A percentile compares a stretch with the other conserved stretches of the same genome.
Evolutionary conservation across 306 rosid genomes (phyloP).

Genomic region (Malus orientalis): DNA sequence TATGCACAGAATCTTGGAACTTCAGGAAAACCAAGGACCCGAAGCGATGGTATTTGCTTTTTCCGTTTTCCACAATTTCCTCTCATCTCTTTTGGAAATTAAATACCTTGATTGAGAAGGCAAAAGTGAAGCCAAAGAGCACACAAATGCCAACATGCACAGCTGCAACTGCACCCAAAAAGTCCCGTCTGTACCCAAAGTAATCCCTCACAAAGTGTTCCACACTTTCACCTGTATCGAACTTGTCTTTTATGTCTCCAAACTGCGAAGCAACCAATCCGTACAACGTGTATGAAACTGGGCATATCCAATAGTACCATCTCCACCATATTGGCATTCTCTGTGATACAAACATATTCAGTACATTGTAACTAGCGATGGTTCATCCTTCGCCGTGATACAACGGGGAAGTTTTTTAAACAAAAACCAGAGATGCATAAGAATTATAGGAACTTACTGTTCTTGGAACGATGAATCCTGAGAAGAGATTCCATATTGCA

Average conservation of each 20-base stretch:
- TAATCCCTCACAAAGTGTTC: slow-evolving; percentile 16
- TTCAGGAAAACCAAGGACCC: background rate
- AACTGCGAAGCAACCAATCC: slow-evolving; percentile 29
- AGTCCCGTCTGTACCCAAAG: slow-evolving; percentile 22
- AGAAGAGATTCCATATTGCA: slow-evolving; percentile 34
- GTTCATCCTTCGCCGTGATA: background rate
- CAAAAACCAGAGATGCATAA: background rate
- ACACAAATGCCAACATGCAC: slow-evolving; percentile 23
- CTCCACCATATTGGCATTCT: slow-evolving; percentile 41
- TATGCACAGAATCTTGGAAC: background rate
- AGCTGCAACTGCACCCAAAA: slow-evolving; percentile 19
- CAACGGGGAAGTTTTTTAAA: background rate
- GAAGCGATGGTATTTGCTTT: background rate
- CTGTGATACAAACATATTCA: slow-evolving; percentile 2
- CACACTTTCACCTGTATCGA: slow-evolving; percentile 16
- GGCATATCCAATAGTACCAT: slow-evolving; percentile 38
- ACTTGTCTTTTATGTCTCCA: slow-evolving; percentile 10
- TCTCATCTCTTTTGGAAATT: slow-evolving; percentile 32
- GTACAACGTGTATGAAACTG: slow-evolving; percentile 28
- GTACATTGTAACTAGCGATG: background rate
- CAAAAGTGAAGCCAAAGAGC: slow-evolving; percentile 31
- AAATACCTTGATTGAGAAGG: slow-evolving; percentile 27
- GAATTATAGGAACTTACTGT: slow-evolving; percentile 7
- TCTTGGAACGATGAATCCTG: slow-evolving; percentile 33
- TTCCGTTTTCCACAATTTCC: background rate